Conservation (phyloP, 768 basidiomycete genomes). For the Leccinum longicurvipes region DNA sequence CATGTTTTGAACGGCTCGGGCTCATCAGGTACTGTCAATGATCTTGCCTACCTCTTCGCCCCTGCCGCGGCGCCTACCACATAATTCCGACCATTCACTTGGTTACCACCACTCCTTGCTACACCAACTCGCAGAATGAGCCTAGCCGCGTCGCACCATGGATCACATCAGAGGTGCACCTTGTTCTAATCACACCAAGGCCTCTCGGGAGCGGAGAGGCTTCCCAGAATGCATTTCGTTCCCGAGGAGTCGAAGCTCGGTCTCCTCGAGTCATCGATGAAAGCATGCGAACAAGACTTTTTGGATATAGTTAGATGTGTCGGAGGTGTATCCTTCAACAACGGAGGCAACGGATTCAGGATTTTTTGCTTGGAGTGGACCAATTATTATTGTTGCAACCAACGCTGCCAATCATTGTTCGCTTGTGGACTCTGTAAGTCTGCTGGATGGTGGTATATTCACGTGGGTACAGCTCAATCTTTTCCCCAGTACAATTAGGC, state of each 20-base stretch:
- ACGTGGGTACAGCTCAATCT: no score
- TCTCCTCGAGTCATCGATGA: conserved; percentile 35
- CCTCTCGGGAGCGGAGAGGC: conserved; percentile 7
- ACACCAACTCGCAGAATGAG: conserved; percentile 36
- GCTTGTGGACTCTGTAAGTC: no score
- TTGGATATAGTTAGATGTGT: conserved; percentile 59
- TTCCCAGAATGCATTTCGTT: conserved; percentile 49
- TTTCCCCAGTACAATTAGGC: no score
- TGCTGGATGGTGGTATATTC: no score
- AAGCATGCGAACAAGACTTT: conserved; percentile 43
- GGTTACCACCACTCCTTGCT: conserved; percentile 65
- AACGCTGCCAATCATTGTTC: no score
- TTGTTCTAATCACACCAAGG: conserved; percentile 30
- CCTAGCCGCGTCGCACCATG: conserved; percentile 26
- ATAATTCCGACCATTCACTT: conserved; percentile 68
- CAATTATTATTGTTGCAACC: no score
- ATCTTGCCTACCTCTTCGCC: no score
- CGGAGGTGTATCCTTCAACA: conserved; percentile 23
- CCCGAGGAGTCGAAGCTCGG: conserved; percentile 71
- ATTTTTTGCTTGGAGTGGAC: no score
- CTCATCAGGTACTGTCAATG: no score
- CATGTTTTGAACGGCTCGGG: no score
- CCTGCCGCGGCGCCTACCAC: no score
- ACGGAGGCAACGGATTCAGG: conserved; percentile 53
- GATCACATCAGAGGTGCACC: conserved; percentile 8